Conservation (phyloP, 1,284 basidiomycete species). For the Ustilago xerochloae region DNA sequence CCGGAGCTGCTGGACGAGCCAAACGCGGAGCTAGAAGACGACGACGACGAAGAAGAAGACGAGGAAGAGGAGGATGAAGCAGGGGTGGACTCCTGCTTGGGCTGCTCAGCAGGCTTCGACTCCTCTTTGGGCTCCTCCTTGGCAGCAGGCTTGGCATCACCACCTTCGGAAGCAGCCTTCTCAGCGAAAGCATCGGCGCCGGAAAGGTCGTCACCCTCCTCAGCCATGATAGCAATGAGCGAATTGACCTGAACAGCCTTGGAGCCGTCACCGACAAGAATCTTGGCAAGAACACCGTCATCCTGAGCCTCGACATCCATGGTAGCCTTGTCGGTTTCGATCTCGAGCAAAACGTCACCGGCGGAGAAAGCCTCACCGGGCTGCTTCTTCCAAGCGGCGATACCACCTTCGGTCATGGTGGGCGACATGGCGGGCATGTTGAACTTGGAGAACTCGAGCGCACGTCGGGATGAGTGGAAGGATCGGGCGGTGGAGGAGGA, state of each 20-base stretch:
- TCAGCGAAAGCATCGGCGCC: constrained; percentile 82
- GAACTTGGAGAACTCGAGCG: constrained; percentile 74
- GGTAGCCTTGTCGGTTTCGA: constrained; percentile 72
- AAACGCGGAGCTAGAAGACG: constrained; percentile 43
- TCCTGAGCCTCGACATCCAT: constrained; percentile 71
- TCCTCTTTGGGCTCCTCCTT: constrained; percentile 49
- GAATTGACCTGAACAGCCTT: constrained; percentile 68
- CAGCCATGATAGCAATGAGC: constrained; percentile 69
- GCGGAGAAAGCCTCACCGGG: constrained; percentile 89
- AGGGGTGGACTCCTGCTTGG: constrained; percentile 45
- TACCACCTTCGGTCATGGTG: constrained; percentile 99
- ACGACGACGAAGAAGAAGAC: constrained; percentile 24
- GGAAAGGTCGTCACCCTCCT: constrained; percentile 69
- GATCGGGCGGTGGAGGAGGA: constrained; percentile 38
- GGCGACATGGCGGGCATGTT: constrained; percentile 98
- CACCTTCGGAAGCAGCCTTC: constrained; percentile 69
- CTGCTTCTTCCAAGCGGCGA: constrained; percentile 96
- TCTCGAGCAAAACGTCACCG: constrained; percentile 93
- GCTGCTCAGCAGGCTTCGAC: constrained; percentile 53
- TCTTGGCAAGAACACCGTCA: constrained; percentile 70
- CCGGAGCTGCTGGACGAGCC: constrained; percentile 39
- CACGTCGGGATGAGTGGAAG: constrained; percentile 51
- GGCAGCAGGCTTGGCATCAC: constrained; percentile 65
- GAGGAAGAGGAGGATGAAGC: constrained; percentile 24
- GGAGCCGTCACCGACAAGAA: constrained; percentile 64